Evolutionary conservation across 75 land plant genomes (phyloP), one percentile per base, ranked within the genome.

Genomic region (Pinus taeda): DNA sequence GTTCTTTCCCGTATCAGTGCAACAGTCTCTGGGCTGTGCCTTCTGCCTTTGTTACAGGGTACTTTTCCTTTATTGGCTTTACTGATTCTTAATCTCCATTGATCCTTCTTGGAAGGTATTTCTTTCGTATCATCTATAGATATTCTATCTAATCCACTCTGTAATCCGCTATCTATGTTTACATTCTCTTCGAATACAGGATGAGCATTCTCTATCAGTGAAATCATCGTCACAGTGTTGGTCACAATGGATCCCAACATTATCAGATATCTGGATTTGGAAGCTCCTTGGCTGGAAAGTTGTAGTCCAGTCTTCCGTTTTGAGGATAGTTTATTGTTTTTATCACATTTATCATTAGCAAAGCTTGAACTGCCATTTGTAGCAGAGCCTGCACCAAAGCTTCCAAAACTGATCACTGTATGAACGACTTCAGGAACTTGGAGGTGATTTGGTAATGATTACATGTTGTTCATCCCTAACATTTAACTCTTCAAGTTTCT

Each of bases 41-140:
- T 93, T 76, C 83, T 91, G 33, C 99, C 98, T 82, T 91, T 94
- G 83, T 97, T 97, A 98, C 99, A 97, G 2, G 99, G 98, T 29
- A 87, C 81, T 30, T 83, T 89, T 9, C 98, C 98, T 78, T 89
- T 91, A 77, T 97, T 97, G 33, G 99, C 93, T 66, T 75, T 83
- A 14, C 90, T 82, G 21, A 94, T 95, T 61, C 89, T 88, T 81
- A 65, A 60, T 58, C 93, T 81, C 67, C 97, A 83, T 78, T 88
- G 60, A 71, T 72, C 78, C 74, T 93, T 92, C 62, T 57, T 83
- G 18, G 82, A 78, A 64, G 79, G 82, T 75, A 82, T n/a, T 72
- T 84, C 88, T n/a, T 18, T 26, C 1, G 75, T 30, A 15, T 80
- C 89, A 56, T 83, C 85, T 82, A 18, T 26, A 59, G 76, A 57